Conservation (phyloP, 768 basidiomycete genomes). For the Baorangia bicolor region DNA sequence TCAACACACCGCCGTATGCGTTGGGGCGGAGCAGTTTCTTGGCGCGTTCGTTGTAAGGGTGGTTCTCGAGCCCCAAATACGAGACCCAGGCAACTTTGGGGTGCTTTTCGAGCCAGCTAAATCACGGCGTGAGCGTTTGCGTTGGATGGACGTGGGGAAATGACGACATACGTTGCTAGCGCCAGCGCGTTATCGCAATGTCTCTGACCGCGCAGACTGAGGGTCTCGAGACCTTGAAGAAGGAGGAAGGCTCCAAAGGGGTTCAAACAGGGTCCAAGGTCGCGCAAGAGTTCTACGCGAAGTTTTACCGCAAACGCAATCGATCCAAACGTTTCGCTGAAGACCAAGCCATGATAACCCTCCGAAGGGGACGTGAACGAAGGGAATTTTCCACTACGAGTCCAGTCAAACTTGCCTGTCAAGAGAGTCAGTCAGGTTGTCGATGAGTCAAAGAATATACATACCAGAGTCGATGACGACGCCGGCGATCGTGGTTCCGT, state of each 20-base stretch:
- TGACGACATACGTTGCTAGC: slow-evolving; percentile 41
- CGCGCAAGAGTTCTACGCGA: slow-evolving; percentile 51
- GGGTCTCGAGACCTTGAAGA: slow-evolving; percentile 61
- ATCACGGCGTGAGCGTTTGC: too few relatives aligned
- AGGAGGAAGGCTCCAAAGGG: slow-evolving; percentile 61
- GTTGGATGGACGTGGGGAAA: background rate
- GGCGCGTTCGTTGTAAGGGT: slow-evolving; percentile 60
- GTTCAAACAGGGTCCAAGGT: slow-evolving; percentile 51
- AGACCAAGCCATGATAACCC: slow-evolving; percentile 54
- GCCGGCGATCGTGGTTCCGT: slow-evolving; percentile 67
- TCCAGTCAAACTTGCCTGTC: slow-evolving; percentile 58
- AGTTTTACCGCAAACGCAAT: slow-evolving; percentile 52
- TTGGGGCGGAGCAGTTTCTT: slow-evolving; percentile 49
- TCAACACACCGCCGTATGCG: slow-evolving; percentile 72
- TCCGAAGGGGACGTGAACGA: slow-evolving; percentile 54
- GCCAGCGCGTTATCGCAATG: slow-evolving; percentile 57
- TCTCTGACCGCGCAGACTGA: slow-evolving; percentile 56
- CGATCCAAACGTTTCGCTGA: slow-evolving; percentile 50
- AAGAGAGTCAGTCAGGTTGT: background rate
- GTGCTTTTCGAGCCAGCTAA: slow-evolving; percentile 58
- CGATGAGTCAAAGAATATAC: slow-evolving; percentile 10
- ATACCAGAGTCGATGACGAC: slow-evolving; percentile 58
- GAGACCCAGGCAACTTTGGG: slow-evolving; percentile 73
- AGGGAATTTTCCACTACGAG: slow-evolving; percentile 52
- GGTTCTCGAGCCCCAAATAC: slow-evolving; percentile 67